Evolutionary conservation across 805 yeast species (phyloP), one percentile per base, ranked within the genome.

Genomic region (Candida koratica): DNA sequence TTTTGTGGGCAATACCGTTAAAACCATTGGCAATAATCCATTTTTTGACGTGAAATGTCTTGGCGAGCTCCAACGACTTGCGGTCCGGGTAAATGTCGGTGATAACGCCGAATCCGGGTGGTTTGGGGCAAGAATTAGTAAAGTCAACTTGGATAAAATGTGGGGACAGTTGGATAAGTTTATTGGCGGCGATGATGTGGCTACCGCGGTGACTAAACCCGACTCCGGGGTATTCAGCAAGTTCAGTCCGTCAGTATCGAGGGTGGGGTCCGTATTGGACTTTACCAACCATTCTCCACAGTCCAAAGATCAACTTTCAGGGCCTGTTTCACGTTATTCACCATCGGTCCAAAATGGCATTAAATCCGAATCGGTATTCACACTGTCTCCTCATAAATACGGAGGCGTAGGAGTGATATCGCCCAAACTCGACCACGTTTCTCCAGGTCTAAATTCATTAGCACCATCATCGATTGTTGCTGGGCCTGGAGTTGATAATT

Each of bases 101-200:
- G 57, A 56, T 4, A 42, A 61, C 17, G 54, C 51, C 15, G 75
- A 71, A 28, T 72, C 75, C 19, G 72, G 88, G 4, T 89, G 96
- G 97, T 73, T 88, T 45, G 81, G 85, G 14, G 46, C 55, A 14
- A 66, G 52, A 37, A 64, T 67, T 36, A 58, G 67, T 10, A 79
- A 80, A 49, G 83, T 82, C 16, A 79, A 76, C 46, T 66, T 86
- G 35, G 95, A 88, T 47, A 82, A 77, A 52, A 81, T 87, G 36
- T 86, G 95, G 95, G 90, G 93, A 8, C 89, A 83, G 28, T 58
- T 86, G 29, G 95, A 86, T 55, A 86, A 86, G 53, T 88, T 90
- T 39, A 81, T 95, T 25, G 97, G 96, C 1, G 97, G 90, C 32
- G 95, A 84, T 23, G 65, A 67, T 17, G 28, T 16, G 4, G 48